Evolutionary conservation across 2,329 filamentous ascomycete species (phyloP).

Genomic region (Madurella mycetomatis): DNA sequence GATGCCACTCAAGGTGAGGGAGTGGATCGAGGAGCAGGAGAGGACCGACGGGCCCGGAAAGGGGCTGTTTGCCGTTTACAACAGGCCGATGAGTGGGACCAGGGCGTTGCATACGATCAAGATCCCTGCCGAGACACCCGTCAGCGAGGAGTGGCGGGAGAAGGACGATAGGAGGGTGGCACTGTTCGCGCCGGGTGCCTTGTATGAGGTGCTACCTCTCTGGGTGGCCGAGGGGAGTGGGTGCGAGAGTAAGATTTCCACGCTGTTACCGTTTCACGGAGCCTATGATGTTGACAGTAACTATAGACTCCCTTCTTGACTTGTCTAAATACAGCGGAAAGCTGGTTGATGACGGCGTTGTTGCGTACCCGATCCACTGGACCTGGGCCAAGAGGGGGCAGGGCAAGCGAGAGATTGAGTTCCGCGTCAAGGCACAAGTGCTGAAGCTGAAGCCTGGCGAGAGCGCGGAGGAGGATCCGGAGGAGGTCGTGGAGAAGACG

Average conservation of each 20-base stretch:
- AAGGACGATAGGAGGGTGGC: slow-evolving; percentile 36
- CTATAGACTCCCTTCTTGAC: slow-evolving; percentile 22
- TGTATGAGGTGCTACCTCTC: slow-evolving; percentile 47
- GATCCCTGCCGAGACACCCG: slow-evolving; percentile 26
- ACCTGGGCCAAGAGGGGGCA: slow-evolving; percentile 25
- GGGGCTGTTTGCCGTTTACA: slow-evolving; percentile 40
- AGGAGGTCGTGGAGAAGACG: background rate
- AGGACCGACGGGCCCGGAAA: slow-evolving; percentile 31
- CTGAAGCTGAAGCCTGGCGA: slow-evolving; percentile 29
- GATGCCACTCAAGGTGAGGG: slow-evolving; percentile 40
- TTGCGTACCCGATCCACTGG: slow-evolving; percentile 31
- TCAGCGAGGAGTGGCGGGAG: slow-evolving; percentile 27
- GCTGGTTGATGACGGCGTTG: slow-evolving; percentile 26
- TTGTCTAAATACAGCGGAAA: slow-evolving; percentile 27
- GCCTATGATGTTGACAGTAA: background rate
- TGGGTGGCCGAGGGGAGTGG: slow-evolving; percentile 43
- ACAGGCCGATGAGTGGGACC: slow-evolving; percentile 36
- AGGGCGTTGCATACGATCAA: slow-evolving; percentile 37
- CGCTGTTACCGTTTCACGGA: background rate
- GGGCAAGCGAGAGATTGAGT: slow-evolving; percentile 30
- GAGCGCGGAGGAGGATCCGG: slow-evolving; percentile 4
- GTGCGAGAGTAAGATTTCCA: slow-evolving; percentile 38
- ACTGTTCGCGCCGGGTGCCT: slow-evolving; percentile 50
- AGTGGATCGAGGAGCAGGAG: slow-evolving; percentile 47
- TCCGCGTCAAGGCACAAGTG: slow-evolving; percentile 35